Conservation (phyloP, 345 rosid species). For the Gossypium anomalum region DNA sequence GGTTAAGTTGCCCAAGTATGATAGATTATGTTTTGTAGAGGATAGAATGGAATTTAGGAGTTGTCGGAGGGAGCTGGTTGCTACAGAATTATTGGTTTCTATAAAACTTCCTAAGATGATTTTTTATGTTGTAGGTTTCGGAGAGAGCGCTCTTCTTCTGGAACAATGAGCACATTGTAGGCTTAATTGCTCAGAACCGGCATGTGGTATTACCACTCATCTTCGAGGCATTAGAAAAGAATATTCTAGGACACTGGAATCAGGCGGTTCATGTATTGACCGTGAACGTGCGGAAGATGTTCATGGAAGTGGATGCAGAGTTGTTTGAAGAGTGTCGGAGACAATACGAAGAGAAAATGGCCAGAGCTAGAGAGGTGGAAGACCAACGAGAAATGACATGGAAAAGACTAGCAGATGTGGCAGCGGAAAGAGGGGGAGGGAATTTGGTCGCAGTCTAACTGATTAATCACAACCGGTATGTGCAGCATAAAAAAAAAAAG, state of each 20-base stretch:
- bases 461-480: slow-evolving; percentile 6
- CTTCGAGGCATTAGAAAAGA: slow-evolving; percentile 72
- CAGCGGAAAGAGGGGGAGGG: slow-evolving; percentile 46
- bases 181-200: slow-evolving; percentile 69
- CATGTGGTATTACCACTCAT: slow-evolving; percentile 63
- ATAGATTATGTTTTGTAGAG: not conserved
- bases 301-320: slow-evolving; percentile 76
- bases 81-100: not conserved
- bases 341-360: slow-evolving; percentile 57
- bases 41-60: not conserved
- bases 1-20: not conserved
- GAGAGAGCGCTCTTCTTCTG: slow-evolving; percentile 87
- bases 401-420: slow-evolving; percentile 73
- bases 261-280: slow-evolving; percentile 84
- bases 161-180: slow-evolving; percentile 86
- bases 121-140: slow-evolving; percentile 59
- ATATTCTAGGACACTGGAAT: slow-evolving; percentile 75
- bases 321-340: slow-evolving; percentile 73
- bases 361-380: slow-evolving; percentile 51
- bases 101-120: not conserved
- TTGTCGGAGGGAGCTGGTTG: not conserved
- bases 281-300: slow-evolving; percentile 67
- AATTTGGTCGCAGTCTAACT: slow-evolving; percentile 44
- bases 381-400: slow-evolving; percentile 66
- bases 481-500: slow-evolving; percentile 11